Percentiles rank a stretch among this genome's conserved stretches.
Evolutionary conservation across 768 basidiomycete genomes (phyloP).

Genomic region (Rhodotorula toruloides): DNA sequence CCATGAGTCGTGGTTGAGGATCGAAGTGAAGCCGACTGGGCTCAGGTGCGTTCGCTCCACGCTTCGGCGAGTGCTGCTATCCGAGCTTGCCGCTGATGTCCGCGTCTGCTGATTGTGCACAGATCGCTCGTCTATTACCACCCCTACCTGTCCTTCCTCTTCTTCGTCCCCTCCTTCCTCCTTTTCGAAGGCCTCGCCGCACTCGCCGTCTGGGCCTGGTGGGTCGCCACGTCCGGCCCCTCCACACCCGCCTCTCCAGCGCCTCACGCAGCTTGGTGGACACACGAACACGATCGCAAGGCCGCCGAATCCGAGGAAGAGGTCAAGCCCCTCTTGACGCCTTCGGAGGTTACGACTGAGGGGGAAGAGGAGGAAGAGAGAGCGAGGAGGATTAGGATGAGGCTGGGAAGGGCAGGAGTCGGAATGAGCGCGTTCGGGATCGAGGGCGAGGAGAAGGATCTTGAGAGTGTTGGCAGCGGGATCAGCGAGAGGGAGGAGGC

Average conservation of each 20-base stretch:
- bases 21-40: constrained; percentile 10
- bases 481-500: background rate
- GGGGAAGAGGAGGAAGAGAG: background rate
- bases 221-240: constrained; percentile 1
- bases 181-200: constrained; percentile 16
- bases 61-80: background rate
- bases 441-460: background rate
- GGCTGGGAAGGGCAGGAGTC: background rate
- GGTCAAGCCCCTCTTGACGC: background rate
- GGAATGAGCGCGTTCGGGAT: background rate
- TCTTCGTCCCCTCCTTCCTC: constrained; percentile 30
- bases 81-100: background rate
- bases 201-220: constrained; percentile 9
- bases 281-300: background rate
- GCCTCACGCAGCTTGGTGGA: too few species aligned
- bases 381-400: background rate
- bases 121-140: constrained; percentile 7
- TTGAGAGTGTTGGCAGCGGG: background rate
- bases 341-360: background rate
- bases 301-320: background rate
- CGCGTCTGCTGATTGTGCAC: background rate
- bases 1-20: constrained; percentile 17
- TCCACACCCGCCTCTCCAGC: too few species aligned
- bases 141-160: constrained; percentile 14
- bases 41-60: constrained; percentile 1